A percentile compares a stretch with the other conserved stretches of the same genome.
phyloP scores from a whole-genome alignment of 169 alveolate genomes.

The Fabrea salina region DNA sequence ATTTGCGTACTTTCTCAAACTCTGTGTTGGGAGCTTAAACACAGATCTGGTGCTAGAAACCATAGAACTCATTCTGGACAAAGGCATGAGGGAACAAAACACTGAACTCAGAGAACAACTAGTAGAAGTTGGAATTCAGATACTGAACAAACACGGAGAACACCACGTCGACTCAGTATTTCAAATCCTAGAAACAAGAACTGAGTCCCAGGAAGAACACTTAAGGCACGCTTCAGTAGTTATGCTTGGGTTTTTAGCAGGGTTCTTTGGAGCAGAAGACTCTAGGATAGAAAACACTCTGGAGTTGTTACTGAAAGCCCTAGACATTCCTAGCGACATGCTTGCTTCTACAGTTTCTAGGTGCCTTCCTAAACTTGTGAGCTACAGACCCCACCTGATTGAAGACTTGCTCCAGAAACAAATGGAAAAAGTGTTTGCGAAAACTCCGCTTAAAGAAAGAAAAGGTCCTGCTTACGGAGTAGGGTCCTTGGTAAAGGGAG shows the following conservation, averaged over 20 bases:
- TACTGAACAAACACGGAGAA: neutral
- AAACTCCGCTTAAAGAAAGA: neutral
- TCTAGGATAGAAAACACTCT: slow-evolving; percentile 19
- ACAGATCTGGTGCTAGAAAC: neutral
- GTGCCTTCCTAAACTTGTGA: slow-evolving; percentile 27
- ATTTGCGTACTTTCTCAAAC: neutral
- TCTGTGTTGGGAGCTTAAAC: neutral
- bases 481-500: slow-evolving; percentile 39
- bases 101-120: neutral
- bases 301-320: slow-evolving; percentile 1
- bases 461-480: slow-evolving; percentile 55
- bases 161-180: neutral
- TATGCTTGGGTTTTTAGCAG: slow-evolving; percentile 2
- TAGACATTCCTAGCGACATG: slow-evolving; percentile 28
- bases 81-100: neutral
- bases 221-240: neutral
- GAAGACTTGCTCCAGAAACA: neutral
- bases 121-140: neutral
- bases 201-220: neutral
- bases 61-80: neutral
- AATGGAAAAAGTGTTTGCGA: neutral
- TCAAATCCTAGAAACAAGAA: neutral
- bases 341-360: neutral
- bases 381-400: neutral
- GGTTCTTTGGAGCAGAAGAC: slow-evolving; percentile 1